These are phyloP conservation scores for Leucocoprinus birnbaumii DNA, from an alignment of 768 basidiomycete species.

Conservation along the genomic window DNA sequence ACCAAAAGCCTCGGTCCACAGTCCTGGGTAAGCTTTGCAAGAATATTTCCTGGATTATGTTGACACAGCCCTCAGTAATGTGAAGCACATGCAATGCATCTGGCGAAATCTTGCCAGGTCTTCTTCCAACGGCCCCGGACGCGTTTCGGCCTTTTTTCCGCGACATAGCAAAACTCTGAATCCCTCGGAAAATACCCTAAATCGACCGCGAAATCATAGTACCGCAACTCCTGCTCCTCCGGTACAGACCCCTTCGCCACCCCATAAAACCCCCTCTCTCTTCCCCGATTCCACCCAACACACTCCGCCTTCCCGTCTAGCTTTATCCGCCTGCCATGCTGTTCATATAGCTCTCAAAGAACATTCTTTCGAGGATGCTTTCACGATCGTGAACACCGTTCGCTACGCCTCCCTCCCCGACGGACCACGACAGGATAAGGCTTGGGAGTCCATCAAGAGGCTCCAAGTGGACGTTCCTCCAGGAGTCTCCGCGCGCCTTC, in stretches of 20 bases:
- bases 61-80: conserved; percentile 41
- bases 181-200: neutral
- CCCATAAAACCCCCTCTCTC: neutral
- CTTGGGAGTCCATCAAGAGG: conserved; percentile 5
- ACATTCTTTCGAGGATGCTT: conserved; percentile 47
- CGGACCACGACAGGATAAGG: conserved; percentile 9
- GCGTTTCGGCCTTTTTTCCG: conserved; percentile 14
- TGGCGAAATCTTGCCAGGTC: conserved; percentile 51
- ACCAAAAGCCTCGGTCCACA: neutral
- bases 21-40: conserved; percentile 1
- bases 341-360: conserved; percentile 43
- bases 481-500: conserved; percentile 53
- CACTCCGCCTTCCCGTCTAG: conserved; percentile 14
- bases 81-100: conserved; percentile 71
- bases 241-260: neutral
- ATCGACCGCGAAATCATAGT: neutral
- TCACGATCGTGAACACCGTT: conserved; percentile 57
- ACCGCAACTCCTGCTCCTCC: neutral
- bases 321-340: conserved; percentile 44
- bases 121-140: conserved; percentile 17
- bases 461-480: conserved; percentile 35
- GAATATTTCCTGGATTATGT: neutral
- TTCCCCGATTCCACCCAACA: neutral
- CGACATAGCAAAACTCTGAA: neutral
- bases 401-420: conserved; percentile 34